These are phyloP conservation scores for Tylopilus sp. DNA, from an alignment of 768 basidiomycete species.

Conservation along the genomic window DNA sequence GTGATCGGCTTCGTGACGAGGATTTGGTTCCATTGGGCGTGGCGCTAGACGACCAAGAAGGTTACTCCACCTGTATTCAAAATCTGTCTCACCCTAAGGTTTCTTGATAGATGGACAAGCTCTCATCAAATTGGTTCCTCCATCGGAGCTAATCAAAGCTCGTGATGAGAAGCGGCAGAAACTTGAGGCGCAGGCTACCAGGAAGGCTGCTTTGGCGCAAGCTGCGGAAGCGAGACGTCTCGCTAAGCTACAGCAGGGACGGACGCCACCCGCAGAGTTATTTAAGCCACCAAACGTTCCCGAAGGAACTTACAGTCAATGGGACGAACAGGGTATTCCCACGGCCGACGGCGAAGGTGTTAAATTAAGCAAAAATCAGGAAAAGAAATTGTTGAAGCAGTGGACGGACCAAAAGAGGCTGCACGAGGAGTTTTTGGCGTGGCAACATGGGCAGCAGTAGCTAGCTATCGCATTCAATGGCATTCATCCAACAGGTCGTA, in stretches of 20 bases:
- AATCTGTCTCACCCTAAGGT: background rate
- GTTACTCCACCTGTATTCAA: slow-evolving; percentile 35
- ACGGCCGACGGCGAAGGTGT: slow-evolving; percentile 80
- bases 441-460: slow-evolving; percentile 33
- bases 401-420: slow-evolving; percentile 70
- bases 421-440: slow-evolving; percentile 72
- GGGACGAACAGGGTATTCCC: slow-evolving; percentile 85
- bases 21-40: slow-evolving; percentile 94
- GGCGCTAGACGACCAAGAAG: slow-evolving; percentile 95
- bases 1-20: slow-evolving; percentile 84
- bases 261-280: slow-evolving; percentile 66
- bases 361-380: slow-evolving; percentile 76
- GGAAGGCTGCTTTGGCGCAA: slow-evolving; percentile 69
- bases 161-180: slow-evolving; percentile 86
- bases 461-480: background rate
- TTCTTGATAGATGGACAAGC: slow-evolving; percentile 77
- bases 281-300: slow-evolving; percentile 81
- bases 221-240: slow-evolving; percentile 64
- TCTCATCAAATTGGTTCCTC: slow-evolving; percentile 86
- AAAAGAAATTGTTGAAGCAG: slow-evolving; percentile 77
- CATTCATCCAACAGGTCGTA: background rate
- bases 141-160: slow-evolving; percentile 74
- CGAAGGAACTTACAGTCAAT: slow-evolving; percentile 72
- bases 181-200: slow-evolving; percentile 70
- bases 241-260: slow-evolving; percentile 84